Base-by-base conservation (phyloP, 2,329 filamentous ascomycete species). In the Epichloe coenophiala region DNA sequence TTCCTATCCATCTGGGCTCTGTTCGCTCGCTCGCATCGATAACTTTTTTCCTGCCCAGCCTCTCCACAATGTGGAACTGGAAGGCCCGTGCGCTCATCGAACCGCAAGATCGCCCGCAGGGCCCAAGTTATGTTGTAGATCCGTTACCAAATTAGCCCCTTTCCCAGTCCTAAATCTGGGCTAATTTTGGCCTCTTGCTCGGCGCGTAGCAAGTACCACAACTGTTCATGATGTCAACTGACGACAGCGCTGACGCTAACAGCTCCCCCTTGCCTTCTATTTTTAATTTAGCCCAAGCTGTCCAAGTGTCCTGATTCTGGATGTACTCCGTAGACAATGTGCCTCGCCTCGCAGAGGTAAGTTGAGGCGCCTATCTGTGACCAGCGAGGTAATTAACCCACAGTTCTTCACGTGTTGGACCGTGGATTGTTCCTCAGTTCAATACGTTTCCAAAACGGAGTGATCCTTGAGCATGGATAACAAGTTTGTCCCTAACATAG, bases 261-360 rank as follows among this genome's bases (percentile, higher is more conserved):
- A 42, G 12, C 3, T 35, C 23, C 12, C 23, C 23, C 9, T 11
- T 17, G 17, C 37, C 12, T 40, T 45, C 64, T 68, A 66, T 67
- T 67, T 65, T 64, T 67, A 61, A 61, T 63, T 65, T 62, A 59
- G 57, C 55, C 60, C 62, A 50, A 49, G 55, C 60, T 58, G 31
- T 42, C 46, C 35, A n/a, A 23, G 36, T 45, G 8, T 3, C 9
- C 9, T 31, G 8, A 31, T 31, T 31, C 8, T 31, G 27, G 2
- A 31, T 31, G 8, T 31, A 9, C n/a, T n/a, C n/a, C n/a, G n/a
- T n/a, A n/a, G n/a, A n/a, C n/a, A n/a, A n/a, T n/a, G 3, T 31
- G 27, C 27, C 8, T 1, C 8, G 27, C 13, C 36, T 38, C 36
- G 13, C 12, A 38, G 12, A 38, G 36, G 13, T 38, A n/a, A n/a